Percentiles rank a stretch among this genome's conserved stretches.
Evolutionary conservation across 192 early-diverging fungal species (phyloP).

Genomic region (Backusella psychrophila): DNA sequence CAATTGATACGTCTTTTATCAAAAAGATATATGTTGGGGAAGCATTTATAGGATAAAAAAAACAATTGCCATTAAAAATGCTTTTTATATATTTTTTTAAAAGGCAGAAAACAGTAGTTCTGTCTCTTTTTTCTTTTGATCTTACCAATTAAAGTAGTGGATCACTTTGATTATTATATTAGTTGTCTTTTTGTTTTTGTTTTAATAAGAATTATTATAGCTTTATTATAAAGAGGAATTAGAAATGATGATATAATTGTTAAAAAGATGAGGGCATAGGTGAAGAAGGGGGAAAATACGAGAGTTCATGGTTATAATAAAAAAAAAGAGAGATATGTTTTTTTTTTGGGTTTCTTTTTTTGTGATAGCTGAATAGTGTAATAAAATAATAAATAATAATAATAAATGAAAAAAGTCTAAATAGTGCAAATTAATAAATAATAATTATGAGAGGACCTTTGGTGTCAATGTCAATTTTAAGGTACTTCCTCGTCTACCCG

Average conservation of each 20-base stretch:
- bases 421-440: not conserved
- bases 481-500: conserved; percentile 30
- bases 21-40: not conserved
- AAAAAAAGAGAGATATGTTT: not conserved
- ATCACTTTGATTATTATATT: not conserved
- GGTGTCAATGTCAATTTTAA: conserved; percentile 36
- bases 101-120: not conserved
- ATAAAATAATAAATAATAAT: too few species aligned
- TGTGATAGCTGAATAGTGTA: not conserved
- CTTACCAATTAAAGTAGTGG: conserved; percentile 1
- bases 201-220: not conserved
- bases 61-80: not conserved
- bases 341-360: not conserved
- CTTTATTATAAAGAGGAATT: not conserved
- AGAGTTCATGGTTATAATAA: not conserved
- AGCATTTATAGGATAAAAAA: not conserved
- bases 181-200: not conserved
- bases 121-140: not conserved
- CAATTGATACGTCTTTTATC: not conserved
- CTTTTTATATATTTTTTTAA: not conserved
- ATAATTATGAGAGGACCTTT: conserved; percentile 13
- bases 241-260: not conserved
- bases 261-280: not conserved
- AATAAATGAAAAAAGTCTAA: not conserved
- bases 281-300: not conserved